Conservation (phyloP, 352 stramenopile genomes). For the Globisporangium parvum region DNA sequence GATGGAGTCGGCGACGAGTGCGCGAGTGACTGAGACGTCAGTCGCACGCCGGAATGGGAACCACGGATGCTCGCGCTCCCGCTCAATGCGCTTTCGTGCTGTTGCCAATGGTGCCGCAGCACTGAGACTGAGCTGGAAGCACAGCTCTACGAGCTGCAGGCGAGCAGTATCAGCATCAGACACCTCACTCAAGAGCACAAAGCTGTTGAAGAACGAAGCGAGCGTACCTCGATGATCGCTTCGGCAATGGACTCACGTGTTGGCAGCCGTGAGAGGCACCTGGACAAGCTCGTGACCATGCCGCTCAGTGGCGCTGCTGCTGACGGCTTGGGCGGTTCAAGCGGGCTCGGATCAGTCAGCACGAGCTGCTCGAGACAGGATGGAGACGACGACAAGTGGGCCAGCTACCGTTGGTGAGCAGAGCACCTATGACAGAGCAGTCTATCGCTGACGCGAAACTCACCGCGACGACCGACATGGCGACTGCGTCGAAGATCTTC, state of each 20-base stretch:
- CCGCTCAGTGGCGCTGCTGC: neutral
- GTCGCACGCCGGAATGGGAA: conserved; percentile 39
- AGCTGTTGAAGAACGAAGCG: too few species aligned
- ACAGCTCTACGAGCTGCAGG: conserved; percentile 3
- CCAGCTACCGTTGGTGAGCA: neutral
- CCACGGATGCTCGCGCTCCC: conserved; percentile 26
- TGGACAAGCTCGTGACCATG: conserved; percentile 8
- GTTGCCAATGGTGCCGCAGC: neutral
- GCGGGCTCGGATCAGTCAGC: neutral
- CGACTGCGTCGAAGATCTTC: conserved; percentile 16
- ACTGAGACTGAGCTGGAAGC: neutral
- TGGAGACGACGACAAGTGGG: neutral
- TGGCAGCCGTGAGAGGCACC: neutral
- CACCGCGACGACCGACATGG: conserved; percentile 23
- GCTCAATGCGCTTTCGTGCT: neutral
- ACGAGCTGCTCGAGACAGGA: neutral
- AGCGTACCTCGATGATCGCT: conserved; percentile 8
- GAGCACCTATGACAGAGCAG: neutral
- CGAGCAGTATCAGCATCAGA: too few species aligned
- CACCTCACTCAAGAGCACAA: too few species aligned
- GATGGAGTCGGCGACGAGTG: conserved; percentile 22
- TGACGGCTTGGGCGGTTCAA: neutral
- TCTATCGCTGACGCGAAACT: neutral
- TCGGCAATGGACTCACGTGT: neutral
- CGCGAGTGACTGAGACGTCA: conserved; percentile 3